A percentile compares a stretch with the other conserved stretches of the same genome.
Conservation (phyloP, 139 green algal species). For the Zygnema circumcarinatum region DNA sequence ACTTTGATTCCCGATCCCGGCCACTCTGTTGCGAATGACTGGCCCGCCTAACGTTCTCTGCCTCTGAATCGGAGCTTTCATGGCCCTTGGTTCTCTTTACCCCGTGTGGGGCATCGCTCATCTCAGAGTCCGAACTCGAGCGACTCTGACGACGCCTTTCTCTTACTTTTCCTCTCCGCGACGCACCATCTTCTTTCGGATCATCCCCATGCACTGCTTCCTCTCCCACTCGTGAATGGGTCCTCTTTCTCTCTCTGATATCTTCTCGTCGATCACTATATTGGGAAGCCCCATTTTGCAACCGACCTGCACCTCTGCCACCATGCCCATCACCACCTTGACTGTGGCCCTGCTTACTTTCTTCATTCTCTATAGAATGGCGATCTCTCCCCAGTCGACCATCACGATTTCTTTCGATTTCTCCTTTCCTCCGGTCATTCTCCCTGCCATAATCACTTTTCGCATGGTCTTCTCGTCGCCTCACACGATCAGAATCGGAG, state of each 20-base stretch:
- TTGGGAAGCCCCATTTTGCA: not conserved
- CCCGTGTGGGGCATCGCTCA: not conserved
- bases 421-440: not conserved
- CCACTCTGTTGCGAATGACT: too few relatives aligned
- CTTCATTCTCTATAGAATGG: conserved; percentile 16
- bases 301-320: not conserved
- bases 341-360: not conserved
- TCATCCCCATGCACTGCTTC: conserved; percentile 30
- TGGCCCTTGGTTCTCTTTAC: not conserved
- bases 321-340: conserved; percentile 25
- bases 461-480: not conserved
- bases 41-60: not conserved
- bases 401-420: conserved; percentile 13
- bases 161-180: conserved; percentile 3
- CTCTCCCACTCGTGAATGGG: conserved; percentile 17
- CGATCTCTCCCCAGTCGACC: conserved; percentile 20
- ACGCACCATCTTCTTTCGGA: not conserved
- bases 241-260: conserved; percentile 30
- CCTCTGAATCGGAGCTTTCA: not conserved
- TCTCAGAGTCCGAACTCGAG: not conserved
- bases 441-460: not conserved
- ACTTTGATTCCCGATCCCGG: too few relatives aligned
- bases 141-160: not conserved
- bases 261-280: conserved; percentile 19
- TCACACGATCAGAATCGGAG: conserved; percentile 16